phyloP scores from a whole-genome alignment of 805 yeast genomes.

The Candida michaelii region DNA sequence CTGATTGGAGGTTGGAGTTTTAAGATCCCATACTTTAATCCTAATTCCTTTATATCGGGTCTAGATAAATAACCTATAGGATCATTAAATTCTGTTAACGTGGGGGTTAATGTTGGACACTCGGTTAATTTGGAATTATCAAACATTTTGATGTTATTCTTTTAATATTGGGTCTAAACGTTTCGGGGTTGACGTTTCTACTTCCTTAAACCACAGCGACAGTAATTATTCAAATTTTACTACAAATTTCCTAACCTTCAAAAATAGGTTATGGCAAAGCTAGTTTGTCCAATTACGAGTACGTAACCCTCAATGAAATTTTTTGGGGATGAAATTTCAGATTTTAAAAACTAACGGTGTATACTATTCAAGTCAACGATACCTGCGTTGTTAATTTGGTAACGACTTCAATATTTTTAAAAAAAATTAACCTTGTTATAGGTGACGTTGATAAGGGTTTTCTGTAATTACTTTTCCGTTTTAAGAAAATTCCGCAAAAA shows the following conservation, averaged over 20 bases:
- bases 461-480: conserved; percentile 7
- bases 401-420: too few relatives aligned
- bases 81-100: conserved; percentile 43
- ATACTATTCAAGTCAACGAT: too few relatives aligned
- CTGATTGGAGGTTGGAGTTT: conserved; percentile 51
- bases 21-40: conserved; percentile 50
- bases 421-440: too few relatives aligned
- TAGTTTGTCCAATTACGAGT: too few relatives aligned
- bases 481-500: conserved; percentile 7
- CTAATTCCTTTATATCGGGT: conserved; percentile 38
- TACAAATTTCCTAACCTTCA: too few relatives aligned
- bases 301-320: too few relatives aligned
- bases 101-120: conserved; percentile 51
- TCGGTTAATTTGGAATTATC: conserved; percentile 17
- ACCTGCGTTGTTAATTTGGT: too few relatives aligned
- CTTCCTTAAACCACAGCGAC: background rate
- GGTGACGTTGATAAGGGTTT: conserved; percentile 1
- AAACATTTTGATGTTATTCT: conserved; percentile 12
- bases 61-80: conserved; percentile 52
- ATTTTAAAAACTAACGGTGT: background rate
- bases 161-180: background rate
- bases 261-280: too few relatives aligned
- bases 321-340: background rate
- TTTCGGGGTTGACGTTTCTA: background rate
- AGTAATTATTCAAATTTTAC: background rate